A percentile compares a stretch with the other conserved stretches of the same genome.
Evolutionary conservation across 2,329 filamentous ascomycete species (phyloP).

Genomic region (Fusarium agapanthi): DNA sequence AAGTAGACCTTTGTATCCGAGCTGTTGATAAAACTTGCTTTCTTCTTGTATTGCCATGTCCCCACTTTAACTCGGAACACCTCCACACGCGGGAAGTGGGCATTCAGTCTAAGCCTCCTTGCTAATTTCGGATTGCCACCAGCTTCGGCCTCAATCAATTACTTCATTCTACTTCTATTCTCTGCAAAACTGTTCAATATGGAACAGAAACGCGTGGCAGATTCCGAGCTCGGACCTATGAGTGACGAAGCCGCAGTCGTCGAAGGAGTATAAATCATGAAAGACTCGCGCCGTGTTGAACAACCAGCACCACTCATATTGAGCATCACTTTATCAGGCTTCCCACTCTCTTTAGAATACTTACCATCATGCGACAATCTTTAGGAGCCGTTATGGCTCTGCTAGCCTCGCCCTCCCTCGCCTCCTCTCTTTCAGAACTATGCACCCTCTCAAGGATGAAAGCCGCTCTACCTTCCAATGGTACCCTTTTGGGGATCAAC

Average conservation of each 20-base stretch:
- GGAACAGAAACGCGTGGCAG: background rate
- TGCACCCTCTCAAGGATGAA: background rate
- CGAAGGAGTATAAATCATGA: background rate
- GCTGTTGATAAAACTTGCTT: background rate
- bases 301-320: background rate
- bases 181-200: background rate
- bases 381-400: background rate
- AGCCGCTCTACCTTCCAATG: background rate
- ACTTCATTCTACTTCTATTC: background rate
- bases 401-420: background rate
- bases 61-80: background rate
- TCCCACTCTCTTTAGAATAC: background rate
- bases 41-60: background rate
- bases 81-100: background rate
- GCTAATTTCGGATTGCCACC: background rate
- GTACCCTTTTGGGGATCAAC: background rate
- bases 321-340: background rate
- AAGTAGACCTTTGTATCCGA: accelerated
- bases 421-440: background rate
- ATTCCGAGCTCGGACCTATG: background rate
- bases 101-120: background rate
- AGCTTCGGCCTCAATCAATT: background rate
- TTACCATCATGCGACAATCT: background rate
- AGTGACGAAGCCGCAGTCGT: background rate
- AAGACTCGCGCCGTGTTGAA: too few species aligned